Evolutionary conservation across 2,329 filamentous ascomycete genomes (phyloP).

Genomic region (Rasamsonia emersonii): DNA sequence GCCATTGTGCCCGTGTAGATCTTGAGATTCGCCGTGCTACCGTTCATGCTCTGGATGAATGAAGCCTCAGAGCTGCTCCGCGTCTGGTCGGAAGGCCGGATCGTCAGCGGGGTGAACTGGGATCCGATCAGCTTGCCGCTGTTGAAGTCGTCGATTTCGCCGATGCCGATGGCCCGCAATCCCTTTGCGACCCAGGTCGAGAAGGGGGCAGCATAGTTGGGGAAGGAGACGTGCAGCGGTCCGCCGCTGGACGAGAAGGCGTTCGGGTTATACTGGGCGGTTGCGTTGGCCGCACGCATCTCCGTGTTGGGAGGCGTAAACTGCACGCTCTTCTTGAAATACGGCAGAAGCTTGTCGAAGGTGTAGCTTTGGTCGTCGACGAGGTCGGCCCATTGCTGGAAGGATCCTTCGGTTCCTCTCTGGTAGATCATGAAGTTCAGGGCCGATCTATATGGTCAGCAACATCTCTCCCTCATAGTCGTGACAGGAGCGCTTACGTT

Average conservation of each 20-base stretch:
- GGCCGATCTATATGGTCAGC: conserved; percentile 14
- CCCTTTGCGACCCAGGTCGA: conserved; percentile 18
- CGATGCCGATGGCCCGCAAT: conserved; percentile 18
- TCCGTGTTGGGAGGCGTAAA: conserved; percentile 19
- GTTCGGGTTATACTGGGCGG: conserved; percentile 14
- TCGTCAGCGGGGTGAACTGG: conserved; percentile 19
- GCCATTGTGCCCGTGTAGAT: conserved; percentile 25
- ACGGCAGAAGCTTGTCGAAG: conserved; percentile 22
- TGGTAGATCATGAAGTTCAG: conserved; percentile 21
- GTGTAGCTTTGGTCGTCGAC: conserved; percentile 27
- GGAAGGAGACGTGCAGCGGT: conserved; percentile 24
- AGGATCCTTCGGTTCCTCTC: conserved; percentile 20
- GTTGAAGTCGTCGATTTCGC: conserved; percentile 17
- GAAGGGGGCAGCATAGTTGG: conserved; percentile 17
- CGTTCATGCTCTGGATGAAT: conserved; percentile 16
- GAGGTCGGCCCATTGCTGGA: conserved; percentile 27
- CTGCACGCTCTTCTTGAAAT: conserved; percentile 18
- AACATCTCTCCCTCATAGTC: conserved; percentile 2
- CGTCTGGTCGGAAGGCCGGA: conserved; percentile 16
- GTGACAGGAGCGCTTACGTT: not conserved
- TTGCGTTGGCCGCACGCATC: conserved; percentile 17
- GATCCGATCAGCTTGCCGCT: conserved; percentile 17
- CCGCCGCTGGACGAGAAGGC: conserved; percentile 14
- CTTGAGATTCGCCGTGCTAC: conserved; percentile 18
- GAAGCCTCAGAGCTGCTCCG: conserved; percentile 15